Conservation (phyloP, 2,329 filamentous ascomycete species). For the Juglanconis sp. region DNA sequence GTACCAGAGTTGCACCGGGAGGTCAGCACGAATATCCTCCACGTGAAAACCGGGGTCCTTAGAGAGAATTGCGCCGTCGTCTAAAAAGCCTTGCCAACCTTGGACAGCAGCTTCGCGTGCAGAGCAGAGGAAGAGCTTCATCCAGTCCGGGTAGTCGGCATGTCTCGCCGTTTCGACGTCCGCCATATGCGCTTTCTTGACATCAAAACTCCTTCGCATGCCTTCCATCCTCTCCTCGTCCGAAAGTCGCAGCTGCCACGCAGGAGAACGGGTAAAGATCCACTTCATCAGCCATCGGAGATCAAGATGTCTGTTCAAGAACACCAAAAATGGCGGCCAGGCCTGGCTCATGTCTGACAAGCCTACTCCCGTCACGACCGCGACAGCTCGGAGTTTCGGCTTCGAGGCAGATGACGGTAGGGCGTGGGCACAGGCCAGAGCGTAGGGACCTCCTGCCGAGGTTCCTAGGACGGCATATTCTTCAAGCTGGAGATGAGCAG, state of each 20-base stretch:
- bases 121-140: slow-evolving; percentile 5
- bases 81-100: slow-evolving; percentile 5
- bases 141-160: slow-evolving; percentile 3
- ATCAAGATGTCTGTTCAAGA: slow-evolving; percentile 1
- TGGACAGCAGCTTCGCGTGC: background rate
- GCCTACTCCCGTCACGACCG: slow-evolving; percentile 2
- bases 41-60: slow-evolving; percentile 2
- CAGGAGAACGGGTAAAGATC: background rate
- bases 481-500: slow-evolving; percentile 22
- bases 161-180: background rate
- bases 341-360: slow-evolving; percentile 5
- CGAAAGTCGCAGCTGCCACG: background rate
- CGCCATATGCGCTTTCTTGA: background rate
- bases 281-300: slow-evolving; percentile 9
- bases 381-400: background rate
- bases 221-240: slow-evolving; percentile 5
- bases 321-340: background rate
- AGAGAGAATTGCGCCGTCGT: background rate
- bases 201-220: background rate
- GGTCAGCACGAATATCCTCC: slow-evolving; percentile 1
- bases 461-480: slow-evolving; percentile 32
- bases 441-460: slow-evolving; percentile 36
- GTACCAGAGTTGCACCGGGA: slow-evolving; percentile 3
- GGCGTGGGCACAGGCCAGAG: slow-evolving; percentile 31
- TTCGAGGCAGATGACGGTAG: slow-evolving; percentile 22